These are phyloP conservation scores for Fistulinella prunicolor DNA, from an alignment of 768 basidiomycete species.

Conservation along the genomic window DNA sequence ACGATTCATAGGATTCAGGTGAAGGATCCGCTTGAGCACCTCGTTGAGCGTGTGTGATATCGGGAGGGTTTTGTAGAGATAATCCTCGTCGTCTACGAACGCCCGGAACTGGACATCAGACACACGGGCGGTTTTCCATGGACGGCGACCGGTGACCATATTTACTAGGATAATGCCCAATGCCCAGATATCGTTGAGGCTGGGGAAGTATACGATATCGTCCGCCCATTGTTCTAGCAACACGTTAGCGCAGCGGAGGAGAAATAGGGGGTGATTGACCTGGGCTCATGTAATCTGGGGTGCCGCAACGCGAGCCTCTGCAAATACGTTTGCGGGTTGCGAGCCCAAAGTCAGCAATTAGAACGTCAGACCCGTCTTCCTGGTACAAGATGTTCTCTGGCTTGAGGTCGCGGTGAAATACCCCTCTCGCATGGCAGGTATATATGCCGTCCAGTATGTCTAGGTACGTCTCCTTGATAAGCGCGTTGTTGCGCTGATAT, in stretches of 20 bases:
- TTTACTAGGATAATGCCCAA: slow-evolving; percentile 80
- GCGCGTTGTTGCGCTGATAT: slow-evolving; percentile 55
- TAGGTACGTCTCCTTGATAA: slow-evolving; percentile 68
- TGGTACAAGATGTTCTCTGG: slow-evolving; percentile 76
- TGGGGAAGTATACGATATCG: slow-evolving; percentile 34
- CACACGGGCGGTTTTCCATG: slow-evolving; percentile 11
- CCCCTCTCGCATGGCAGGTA: slow-evolving; percentile 64
- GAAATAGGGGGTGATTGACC: slow-evolving; percentile 38
- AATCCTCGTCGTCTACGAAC: slow-evolving; percentile 16
- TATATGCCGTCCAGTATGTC: slow-evolving; percentile 79
- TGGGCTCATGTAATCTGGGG: slow-evolving; percentile 66
- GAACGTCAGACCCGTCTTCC: slow-evolving; percentile 49
- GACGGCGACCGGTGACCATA: slow-evolving; percentile 57
- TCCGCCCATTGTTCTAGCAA: slow-evolving; percentile 51
- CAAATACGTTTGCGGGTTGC: slow-evolving; percentile 47
- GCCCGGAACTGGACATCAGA: slow-evolving; percentile 11
- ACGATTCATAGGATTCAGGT: slow-evolving; percentile 13
- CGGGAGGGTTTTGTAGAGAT: slow-evolving; percentile 11
- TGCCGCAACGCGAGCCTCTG: slow-evolving; percentile 56
- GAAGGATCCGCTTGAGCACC: slow-evolving; percentile 18
- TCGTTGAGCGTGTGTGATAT: slow-evolving; percentile 14
- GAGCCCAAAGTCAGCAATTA: slow-evolving; percentile 79
- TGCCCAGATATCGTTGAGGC: slow-evolving; percentile 61
- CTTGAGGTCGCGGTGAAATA: slow-evolving; percentile 83
- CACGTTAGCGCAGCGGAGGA: slow-evolving; percentile 1